Evolutionary conservation across 192 early-diverging fungal genomes (phyloP).

Genomic region (Phlyctochytrium bullatum): DNA sequence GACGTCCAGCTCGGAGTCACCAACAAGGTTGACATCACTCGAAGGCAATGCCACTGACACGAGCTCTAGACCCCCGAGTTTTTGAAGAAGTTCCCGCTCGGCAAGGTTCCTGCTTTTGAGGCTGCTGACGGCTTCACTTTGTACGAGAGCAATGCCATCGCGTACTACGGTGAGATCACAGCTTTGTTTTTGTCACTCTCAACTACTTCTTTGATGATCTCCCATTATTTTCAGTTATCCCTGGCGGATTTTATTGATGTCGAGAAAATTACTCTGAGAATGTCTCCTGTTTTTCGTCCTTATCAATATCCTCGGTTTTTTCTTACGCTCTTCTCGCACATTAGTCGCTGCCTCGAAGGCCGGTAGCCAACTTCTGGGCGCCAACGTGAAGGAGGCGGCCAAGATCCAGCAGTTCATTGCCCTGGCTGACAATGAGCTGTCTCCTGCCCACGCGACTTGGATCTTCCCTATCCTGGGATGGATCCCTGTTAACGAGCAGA

Average conservation of each 20-base stretch:
- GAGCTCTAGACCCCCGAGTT: constrained; percentile 62
- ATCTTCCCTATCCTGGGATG: constrained; percentile 49
- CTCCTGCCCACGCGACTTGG: constrained; percentile 43
- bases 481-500: constrained; percentile 45
- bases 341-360: constrained; percentile 49
- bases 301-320: constrained; percentile 8
- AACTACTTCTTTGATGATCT: too few species aligned
- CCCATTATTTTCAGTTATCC: constrained; percentile 44
- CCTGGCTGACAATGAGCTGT: constrained; percentile 54
- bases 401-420: constrained; percentile 50
- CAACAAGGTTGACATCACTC: constrained; percentile 51
- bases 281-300: too few species aligned
- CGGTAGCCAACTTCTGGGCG: constrained; percentile 41
- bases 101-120: constrained; percentile 90
- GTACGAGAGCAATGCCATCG: constrained; percentile 87
- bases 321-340: constrained; percentile 7
- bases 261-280: constrained; percentile 26
- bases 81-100: constrained; percentile 87
- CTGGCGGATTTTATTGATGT: constrained; percentile 41
- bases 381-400: constrained; percentile 42
- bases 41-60: not conserved
- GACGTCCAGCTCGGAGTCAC: constrained; percentile 60
- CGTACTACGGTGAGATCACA: constrained; percentile 85
- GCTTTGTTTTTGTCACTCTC: not conserved
- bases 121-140: constrained; percentile 70